Conservation (phyloP, 768 basidiomycete species). For the Macrocybe gigantea region DNA sequence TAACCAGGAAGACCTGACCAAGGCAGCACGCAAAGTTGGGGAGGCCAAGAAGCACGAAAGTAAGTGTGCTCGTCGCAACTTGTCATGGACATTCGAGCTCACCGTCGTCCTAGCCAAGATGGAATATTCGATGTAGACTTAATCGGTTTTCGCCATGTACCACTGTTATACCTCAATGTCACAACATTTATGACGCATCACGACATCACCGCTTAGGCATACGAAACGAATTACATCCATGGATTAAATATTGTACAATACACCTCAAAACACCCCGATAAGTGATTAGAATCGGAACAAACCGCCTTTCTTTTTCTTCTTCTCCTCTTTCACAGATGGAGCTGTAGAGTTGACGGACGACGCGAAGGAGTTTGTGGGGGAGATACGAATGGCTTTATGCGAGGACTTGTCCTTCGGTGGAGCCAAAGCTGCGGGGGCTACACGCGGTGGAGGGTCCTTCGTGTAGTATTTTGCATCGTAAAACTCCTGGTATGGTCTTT, state of each 20-base stretch:
- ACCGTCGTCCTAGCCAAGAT: conserved; percentile 37
- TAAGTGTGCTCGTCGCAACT: conserved; percentile 31
- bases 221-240: conserved; percentile 6
- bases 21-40: conserved; percentile 91
- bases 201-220: not conserved
- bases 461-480: conserved; percentile 79
- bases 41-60: conserved; percentile 99
- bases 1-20: conserved; percentile 92
- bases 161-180: conserved; percentile 5
- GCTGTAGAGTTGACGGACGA: conserved; percentile 35
- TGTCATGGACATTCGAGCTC: not conserved
- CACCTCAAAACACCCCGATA: conserved; percentile 4
- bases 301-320: conserved; percentile 76
- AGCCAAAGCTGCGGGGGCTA: conserved; percentile 28
- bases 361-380: conserved; percentile 48
- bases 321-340: conserved; percentile 39
- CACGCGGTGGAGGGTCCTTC: conserved; percentile 50
- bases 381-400: conserved; percentile 34
- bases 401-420: conserved; percentile 23
- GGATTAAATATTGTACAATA: conserved; percentile 13
- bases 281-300: conserved; percentile 56
- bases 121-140: conserved; percentile 40
- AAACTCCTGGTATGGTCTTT: conserved; percentile 61
- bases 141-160: conserved; percentile 7
- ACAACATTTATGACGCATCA: not conserved